Conservation (phyloP, 2,329 filamentous ascomycete genomes). For the Penicillium sp. region DNA sequence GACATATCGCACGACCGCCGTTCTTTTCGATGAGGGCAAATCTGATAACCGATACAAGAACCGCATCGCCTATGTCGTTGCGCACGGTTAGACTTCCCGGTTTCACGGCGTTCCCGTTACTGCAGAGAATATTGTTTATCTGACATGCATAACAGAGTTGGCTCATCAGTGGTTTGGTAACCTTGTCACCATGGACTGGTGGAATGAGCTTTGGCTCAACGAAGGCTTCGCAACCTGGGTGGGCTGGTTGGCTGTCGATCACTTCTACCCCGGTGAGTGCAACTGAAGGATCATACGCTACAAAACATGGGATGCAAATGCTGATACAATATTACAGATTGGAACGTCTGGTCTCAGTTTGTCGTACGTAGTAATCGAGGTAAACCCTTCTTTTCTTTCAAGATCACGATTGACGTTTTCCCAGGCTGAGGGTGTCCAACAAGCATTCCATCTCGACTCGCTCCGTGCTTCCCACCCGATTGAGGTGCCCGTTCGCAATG, state of each 20-base stretch:
- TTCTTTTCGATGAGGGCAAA: constrained; percentile 91
- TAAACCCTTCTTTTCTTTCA: constrained; percentile 44
- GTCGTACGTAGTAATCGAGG: constrained; percentile 68
- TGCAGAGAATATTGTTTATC: not conserved
- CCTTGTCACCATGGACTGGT: constrained; percentile 96
- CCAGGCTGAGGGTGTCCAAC: constrained; percentile 86
- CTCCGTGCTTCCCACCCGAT: constrained; percentile 93
- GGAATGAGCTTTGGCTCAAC: constrained; percentile 91
- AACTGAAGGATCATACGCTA: not conserved
- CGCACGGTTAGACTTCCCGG: constrained; percentile 62
- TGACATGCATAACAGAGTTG: constrained; percentile 61
- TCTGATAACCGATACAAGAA: constrained; percentile 92
- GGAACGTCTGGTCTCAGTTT: constrained; percentile 98
- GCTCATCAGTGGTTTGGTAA: constrained; percentile 97
- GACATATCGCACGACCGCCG: constrained; percentile 91
- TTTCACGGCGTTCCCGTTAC: not conserved
- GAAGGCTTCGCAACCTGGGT: constrained; percentile 99
- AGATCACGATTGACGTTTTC: constrained; percentile 42
- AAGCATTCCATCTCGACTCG: constrained; percentile 85
- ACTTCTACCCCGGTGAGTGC: constrained; percentile 73
- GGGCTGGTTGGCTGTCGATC: constrained; percentile 88
- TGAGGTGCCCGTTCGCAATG: constrained; percentile 91
- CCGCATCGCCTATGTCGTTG: constrained; percentile 92
- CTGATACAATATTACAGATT: constrained; percentile 60
- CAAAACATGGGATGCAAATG: not conserved